phyloP scores from a whole-genome alignment of 2,329 filamentous ascomycete genomes.

The Penicillium sp. region DNA sequence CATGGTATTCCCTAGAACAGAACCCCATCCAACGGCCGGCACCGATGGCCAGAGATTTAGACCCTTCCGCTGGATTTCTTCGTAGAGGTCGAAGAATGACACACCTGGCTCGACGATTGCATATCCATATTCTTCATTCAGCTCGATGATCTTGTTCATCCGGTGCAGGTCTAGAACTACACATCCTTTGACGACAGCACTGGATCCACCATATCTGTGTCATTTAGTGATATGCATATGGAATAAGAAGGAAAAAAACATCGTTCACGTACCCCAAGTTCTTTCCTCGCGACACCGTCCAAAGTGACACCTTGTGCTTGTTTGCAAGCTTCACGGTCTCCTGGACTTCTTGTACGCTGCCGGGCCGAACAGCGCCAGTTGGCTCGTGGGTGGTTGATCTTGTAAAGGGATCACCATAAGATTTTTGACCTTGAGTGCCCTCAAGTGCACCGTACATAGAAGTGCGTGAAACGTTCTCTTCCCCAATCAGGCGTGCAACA shows the following conservation, averaged over 20 bases:
- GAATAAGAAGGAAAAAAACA: neutral
- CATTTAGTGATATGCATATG: neutral
- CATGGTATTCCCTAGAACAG: neutral
- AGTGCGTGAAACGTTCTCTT: neutral
- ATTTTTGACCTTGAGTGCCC: neutral
- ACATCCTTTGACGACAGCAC: neutral
- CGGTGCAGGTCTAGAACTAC: neutral
- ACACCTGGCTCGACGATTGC: slow-evolving; percentile 4
- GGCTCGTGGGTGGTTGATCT: neutral
- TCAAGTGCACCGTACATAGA: neutral
- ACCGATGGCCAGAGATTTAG: neutral
- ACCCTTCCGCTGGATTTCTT: neutral
- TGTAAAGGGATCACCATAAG: neutral
- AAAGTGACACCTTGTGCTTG: neutral
- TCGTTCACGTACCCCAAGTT: neutral
- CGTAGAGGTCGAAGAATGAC: neutral
- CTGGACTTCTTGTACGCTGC: slow-evolving; percentile 5
- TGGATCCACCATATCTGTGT: neutral
- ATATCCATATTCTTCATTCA: neutral
- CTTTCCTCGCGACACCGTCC: neutral
- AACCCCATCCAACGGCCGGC: neutral
- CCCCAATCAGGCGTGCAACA: neutral
- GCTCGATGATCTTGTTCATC: slow-evolving; percentile 1
- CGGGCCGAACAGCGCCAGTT: neutral
- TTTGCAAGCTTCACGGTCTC: neutral